These are phyloP conservation scores for Trebouxia sp. DNA, from an alignment of 139 green algal genomes.

Conservation along the genomic window DNA sequence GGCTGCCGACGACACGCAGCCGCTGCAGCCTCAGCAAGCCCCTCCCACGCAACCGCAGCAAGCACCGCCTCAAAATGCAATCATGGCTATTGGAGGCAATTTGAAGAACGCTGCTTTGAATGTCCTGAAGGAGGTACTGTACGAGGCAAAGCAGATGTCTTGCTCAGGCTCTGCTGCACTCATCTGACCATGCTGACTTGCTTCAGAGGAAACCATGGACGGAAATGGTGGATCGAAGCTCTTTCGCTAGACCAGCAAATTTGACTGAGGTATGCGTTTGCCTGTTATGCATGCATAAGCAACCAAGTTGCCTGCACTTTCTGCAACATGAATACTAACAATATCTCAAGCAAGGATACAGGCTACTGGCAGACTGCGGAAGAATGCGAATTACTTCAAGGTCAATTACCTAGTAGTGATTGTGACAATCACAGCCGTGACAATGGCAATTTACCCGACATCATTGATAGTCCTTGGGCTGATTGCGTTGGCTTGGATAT, in stretches of 20 bases:
- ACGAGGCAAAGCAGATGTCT: neutral
- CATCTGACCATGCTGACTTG: neutral
- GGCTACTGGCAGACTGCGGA: conserved; percentile 73
- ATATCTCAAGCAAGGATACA: conserved; percentile 39
- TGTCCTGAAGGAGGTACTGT: conserved; percentile 38
- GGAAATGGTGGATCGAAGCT: conserved; percentile 81
- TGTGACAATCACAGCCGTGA: conserved; percentile 58
- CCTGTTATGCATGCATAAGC: too few relatives aligned
- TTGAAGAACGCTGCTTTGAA: conserved; percentile 21
- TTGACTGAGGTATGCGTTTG: conserved; percentile 72
- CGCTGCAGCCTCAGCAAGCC: conserved; percentile 9
- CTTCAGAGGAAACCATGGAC: conserved; percentile 86
- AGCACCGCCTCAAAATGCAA: conserved; percentile 21
- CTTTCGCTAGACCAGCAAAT: conserved; percentile 74
- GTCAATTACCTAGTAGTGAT: conserved; percentile 90
- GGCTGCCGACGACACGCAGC: neutral
- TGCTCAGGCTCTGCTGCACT: too few relatives aligned
- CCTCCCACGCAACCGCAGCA: conserved; percentile 19
- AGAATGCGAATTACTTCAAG: conserved; percentile 91
- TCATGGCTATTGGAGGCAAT: conserved; percentile 32
- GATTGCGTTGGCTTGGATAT: conserved; percentile 79
- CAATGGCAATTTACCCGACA: conserved; percentile 75
- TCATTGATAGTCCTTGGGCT: conserved; percentile 76
- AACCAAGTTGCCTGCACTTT: neutral
- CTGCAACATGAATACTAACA: neutral